Evolutionary conservation across 73 alveolate genomes (phyloP), one percentile per base, ranked within the genome.

Genomic region (Uronychia binucleata): DNA sequence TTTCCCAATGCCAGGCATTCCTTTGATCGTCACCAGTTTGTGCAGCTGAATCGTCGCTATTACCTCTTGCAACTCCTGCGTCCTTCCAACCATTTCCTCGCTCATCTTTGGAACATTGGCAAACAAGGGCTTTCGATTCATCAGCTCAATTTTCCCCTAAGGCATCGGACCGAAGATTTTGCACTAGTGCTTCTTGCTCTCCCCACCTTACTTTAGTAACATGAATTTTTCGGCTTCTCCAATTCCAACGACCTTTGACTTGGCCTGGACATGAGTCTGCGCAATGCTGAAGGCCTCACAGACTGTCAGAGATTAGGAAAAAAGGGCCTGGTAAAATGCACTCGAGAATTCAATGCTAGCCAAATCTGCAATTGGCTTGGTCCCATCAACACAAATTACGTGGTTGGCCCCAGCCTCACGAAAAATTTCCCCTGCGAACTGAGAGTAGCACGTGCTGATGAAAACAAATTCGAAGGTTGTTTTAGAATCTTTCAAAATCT

Each of bases 401-500:
- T 92, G 97, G 34, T 87, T 88, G 26, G 94, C 95, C 14, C 97
- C 97, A 26, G 92, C 84, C 32, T 82, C 32, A 33, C 75, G 85
- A 74, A 92, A 92, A 14, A 92, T 92, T 67, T 78, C 85, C 0
- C 97, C 95, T 26, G 90, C 92, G 33, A 85, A 60, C 79, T 89
- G 87, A 1, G 97, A 92, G 74, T 92, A 91, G 83, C 97, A 92
- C 76, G 91, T 77, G 11, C 94, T 91, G 27, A 92, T 94, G 74
- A 89, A 91, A 0, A 92, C 97, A 86, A 92, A 91, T 78, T 88
- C 91, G 1, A 79, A 83, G 26, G 35, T 77, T 14, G 75, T 35
- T 14, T 74, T 32, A 33, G 28, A 30, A 28, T 57, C 32, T 30
- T 88, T 26, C 30, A 83, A 77, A 35, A 82, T 67, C 77, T 46